Conservation (phyloP, 768 basidiomycete genomes). For the Mycena metata region DNA sequence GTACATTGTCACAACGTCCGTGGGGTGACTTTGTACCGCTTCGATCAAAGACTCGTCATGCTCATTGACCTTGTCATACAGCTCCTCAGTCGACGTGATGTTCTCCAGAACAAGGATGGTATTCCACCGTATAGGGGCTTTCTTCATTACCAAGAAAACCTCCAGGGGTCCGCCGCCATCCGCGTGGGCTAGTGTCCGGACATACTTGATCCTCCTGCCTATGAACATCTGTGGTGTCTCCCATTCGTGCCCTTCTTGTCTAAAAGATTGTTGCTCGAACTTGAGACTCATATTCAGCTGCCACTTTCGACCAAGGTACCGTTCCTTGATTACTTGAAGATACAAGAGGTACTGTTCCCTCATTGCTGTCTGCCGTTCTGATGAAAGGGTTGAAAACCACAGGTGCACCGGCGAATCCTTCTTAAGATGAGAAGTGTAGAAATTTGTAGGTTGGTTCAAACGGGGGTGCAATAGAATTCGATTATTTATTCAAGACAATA, state of each 20-base stretch:
- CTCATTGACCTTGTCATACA: slow-evolving; percentile 11
- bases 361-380: neutral
- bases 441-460: too few relatives aligned
- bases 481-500: too few relatives aligned
- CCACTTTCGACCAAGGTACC: neutral
- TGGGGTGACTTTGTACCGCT: neutral
- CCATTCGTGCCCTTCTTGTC: neutral
- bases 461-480: too few relatives aligned
- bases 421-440: too few relatives aligned
- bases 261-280: neutral
- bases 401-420: too few relatives aligned
- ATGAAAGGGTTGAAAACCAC: too few relatives aligned
- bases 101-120: slow-evolving; percentile 4
- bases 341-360: neutral
- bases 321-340: neutral
- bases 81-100: neutral
- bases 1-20: neutral
- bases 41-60: neutral
- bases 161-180: neutral
- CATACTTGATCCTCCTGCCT: neutral
- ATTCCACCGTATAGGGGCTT: neutral
- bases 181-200: neutral
- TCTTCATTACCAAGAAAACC: neutral
- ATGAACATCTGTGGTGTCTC: neutral
- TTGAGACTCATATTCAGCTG: neutral